Evolutionary conservation across 805 yeast species (phyloP).

Genomic region (Candida schatavii): DNA sequence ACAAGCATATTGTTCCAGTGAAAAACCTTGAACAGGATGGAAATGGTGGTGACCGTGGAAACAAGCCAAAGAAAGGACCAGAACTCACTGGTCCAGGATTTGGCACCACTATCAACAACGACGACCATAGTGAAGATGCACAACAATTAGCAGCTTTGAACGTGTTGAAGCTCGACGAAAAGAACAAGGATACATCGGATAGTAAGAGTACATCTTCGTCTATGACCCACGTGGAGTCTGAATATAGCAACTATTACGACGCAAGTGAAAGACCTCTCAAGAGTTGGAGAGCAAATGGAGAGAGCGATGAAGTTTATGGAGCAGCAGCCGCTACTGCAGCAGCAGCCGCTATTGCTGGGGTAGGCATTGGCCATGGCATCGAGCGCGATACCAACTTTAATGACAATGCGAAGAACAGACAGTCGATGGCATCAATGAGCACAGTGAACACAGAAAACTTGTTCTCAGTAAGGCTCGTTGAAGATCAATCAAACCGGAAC

Average conservation of each 20-base stretch:
- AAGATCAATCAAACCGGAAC: slow-evolving; percentile 41
- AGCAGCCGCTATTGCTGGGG: slow-evolving; percentile 7
- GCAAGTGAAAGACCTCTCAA: slow-evolving; percentile 37
- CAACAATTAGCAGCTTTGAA: slow-evolving; percentile 49
- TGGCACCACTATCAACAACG: slow-evolving; percentile 25
- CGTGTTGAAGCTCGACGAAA: slow-evolving; percentile 47
- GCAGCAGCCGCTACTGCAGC: slow-evolving; percentile 6
- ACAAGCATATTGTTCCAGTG: slow-evolving; percentile 3
- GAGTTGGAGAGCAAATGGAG: slow-evolving; percentile 38
- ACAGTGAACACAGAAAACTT: slow-evolving; percentile 86
- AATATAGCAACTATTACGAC: slow-evolving; percentile 25
- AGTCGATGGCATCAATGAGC: slow-evolving; percentile 68
- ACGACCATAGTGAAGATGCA: slow-evolving; percentile 23
- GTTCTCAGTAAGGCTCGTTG: slow-evolving; percentile 73
- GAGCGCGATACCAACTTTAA: slow-evolving; percentile 9
- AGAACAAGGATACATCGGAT: slow-evolving; percentile 9
- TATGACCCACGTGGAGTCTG: slow-evolving; percentile 50
- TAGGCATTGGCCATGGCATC: slow-evolving; percentile 7
- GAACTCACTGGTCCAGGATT: slow-evolving; percentile 35
- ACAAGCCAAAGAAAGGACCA: slow-evolving; percentile 7
- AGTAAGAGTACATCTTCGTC: slow-evolving; percentile 43
- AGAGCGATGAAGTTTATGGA: slow-evolving; percentile 14
- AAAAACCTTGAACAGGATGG: slow-evolving; percentile 9
- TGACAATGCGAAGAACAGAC: slow-evolving; percentile 46
- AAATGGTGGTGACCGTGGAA: slow-evolving; percentile 24